Base-by-base conservation (phyloP, 2,329 filamentous ascomycete genomes). In the Aspergillus carbonarius region DNA sequence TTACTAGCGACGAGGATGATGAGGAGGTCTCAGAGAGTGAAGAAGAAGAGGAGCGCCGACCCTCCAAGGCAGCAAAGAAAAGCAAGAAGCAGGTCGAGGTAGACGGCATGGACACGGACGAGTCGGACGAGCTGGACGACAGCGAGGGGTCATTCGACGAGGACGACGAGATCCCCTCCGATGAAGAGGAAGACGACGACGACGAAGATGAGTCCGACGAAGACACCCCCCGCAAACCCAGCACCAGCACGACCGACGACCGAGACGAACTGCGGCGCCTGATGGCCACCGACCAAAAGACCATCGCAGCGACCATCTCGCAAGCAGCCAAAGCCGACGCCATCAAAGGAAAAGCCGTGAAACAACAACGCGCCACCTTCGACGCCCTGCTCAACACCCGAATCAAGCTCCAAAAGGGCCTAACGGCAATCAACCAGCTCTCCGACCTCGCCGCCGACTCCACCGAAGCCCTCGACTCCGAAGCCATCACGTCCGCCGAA, bases 321-420 rank as follows among this genome's bases (percentile, higher is more conserved):
- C 81, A 88, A 69, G 88, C 89, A 1, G 87, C 87, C 54, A 87
- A 88, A 69, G 86, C 86, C 54, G 95, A 98, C 71, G 86, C 89
- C 4, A 85, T 88, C 42, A 98, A 98, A 75, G 95, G 95, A 12
- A 78, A 84, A 55, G 93, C 93, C 0, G 91, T 99, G 37, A 93
- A 92, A 68, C 82, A 87, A 58, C 95, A 99, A 76, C 87, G 92
- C 53, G 88, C 88, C 61, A 86, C 88, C 0, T 99, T 96, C 70
- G 93, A 98, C 66, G 86, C 90, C 0, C 84, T 98, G 0, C 83
- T 99, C 32, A 96, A 96, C 76, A 85, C 92, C 13, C 88, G 95
- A 18, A 97, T 99, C 70, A 90, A 93, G 60, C 79, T 99, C 17
- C 96, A 99, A 74, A 98, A 97, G 74, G 92, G 91, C 1, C 78